These are phyloP conservation scores for Capsicum pubescens DNA, from an alignment of 257 asterid species.

Conservation along the genomic window DNA sequence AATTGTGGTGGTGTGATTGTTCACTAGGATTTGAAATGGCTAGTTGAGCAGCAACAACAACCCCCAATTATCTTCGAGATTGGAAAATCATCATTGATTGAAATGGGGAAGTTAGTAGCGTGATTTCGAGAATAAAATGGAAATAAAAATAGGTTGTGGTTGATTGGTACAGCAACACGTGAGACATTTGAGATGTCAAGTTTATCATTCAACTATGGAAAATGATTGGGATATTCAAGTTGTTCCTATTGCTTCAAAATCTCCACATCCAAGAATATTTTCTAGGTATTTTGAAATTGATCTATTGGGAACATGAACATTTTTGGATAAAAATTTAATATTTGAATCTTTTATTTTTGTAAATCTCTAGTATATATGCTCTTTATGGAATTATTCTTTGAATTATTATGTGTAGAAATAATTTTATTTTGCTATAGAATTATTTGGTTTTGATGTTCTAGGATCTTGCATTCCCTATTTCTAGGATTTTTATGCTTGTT, in stretches of 20 bases:
- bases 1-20: too few species aligned
- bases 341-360: slow-evolving; percentile 19
- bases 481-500: too few species aligned
- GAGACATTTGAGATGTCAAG: too few species aligned
- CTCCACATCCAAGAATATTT: slow-evolving; percentile 72
- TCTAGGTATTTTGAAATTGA: slow-evolving; percentile 57
- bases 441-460: too few species aligned
- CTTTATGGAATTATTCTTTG: background rate
- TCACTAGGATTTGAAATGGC: too few species aligned
- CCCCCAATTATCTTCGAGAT: too few species aligned
- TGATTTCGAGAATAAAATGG: slow-evolving; percentile 43
- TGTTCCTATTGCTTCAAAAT: slow-evolving; percentile 19
- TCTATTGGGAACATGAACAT: background rate
- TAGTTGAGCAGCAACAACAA: too few species aligned
- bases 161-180: slow-evolving; percentile 6
- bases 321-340: slow-evolving; percentile 28
- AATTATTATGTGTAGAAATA: too few species aligned
- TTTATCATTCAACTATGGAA: too few species aligned
- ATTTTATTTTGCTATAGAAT: too few species aligned
- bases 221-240: too few species aligned
- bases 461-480: too few species aligned
- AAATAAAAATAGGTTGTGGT: slow-evolving; percentile 54
- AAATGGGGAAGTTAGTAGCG: slow-evolving; percentile 59
- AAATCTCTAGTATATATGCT: slow-evolving; percentile 17
- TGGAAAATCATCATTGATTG: slow-evolving; percentile 66